A percentile compares a stretch with the other conserved stretches of the same genome.
These are phyloP conservation scores for Ustilago cynodontis DNA, from an alignment of 1,284 basidiomycete genomes.

Conservation along the genomic window DNA sequence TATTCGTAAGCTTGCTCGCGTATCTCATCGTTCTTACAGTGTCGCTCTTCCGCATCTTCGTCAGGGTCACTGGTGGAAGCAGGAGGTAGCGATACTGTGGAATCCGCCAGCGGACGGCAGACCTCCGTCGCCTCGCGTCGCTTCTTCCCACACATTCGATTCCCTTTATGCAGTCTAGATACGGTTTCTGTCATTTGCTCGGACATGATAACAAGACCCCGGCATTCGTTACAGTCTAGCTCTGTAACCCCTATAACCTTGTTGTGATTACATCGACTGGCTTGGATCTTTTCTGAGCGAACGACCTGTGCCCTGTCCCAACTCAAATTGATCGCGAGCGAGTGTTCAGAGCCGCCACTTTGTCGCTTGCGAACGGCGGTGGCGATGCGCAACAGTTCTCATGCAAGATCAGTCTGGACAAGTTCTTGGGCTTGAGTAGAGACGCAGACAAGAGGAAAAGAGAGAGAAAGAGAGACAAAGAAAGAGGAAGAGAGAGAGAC, in stretches of 20 bases:
- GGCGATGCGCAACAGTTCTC: too few relatives aligned
- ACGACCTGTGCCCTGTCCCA: not conserved
- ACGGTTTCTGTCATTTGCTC: not conserved
- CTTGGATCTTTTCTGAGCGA: not conserved
- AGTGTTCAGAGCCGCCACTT: too few relatives aligned
- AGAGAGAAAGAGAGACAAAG: too few relatives aligned
- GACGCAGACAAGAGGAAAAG: too few relatives aligned
- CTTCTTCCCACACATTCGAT: not conserved
- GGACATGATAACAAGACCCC: not conserved
- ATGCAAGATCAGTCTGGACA: too few relatives aligned
- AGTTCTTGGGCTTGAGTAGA: too few relatives aligned
- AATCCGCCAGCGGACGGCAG: not conserved
- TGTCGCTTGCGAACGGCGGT: too few relatives aligned
- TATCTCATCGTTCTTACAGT: conserved; percentile 66
- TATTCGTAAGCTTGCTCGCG: conserved; percentile 72
- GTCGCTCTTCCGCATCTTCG: conserved; percentile 64
- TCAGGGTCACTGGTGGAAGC: conserved; percentile 43
- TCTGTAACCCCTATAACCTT: not conserved
- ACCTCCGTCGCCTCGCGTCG: conserved; percentile 1
- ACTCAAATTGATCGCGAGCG: too few relatives aligned
- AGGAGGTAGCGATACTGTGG: conserved; percentile 12
- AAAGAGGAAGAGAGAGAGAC: not conserved
- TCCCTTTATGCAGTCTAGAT: conserved; percentile 3
- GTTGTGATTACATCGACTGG: not conserved
- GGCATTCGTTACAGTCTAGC: not conserved